Conservation (phyloP, 805 yeast species). For the Teunomyces funiuensis region DNA sequence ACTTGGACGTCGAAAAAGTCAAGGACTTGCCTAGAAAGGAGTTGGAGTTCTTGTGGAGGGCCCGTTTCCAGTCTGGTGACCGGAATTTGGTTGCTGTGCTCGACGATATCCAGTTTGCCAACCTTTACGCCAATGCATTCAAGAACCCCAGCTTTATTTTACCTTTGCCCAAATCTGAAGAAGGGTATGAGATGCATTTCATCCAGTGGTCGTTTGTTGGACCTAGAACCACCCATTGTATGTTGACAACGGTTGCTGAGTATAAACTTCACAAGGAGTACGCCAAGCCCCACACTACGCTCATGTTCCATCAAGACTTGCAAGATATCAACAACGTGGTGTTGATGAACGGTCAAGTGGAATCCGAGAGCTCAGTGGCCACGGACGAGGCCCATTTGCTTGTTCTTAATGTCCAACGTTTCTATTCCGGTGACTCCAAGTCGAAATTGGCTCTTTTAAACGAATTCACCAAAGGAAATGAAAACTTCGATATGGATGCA, state of each 20-base stretch:
- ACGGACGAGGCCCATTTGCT: conserved; percentile 77
- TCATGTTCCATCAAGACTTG: conserved; percentile 83
- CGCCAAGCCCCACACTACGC: conserved; percentile 93
- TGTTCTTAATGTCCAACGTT: conserved; percentile 73
- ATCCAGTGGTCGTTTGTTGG: conserved; percentile 94
- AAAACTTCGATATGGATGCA: conserved; percentile 62
- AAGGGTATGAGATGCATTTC: conserved; percentile 78
- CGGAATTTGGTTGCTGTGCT: conserved; percentile 66
- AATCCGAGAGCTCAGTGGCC: conserved; percentile 64
- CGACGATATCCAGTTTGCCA: conserved; percentile 56
- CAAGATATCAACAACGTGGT: conserved; percentile 58
- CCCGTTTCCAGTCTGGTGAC: conserved; percentile 67
- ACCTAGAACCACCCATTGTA: conserved; percentile 78
- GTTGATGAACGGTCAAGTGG: conserved; percentile 84
- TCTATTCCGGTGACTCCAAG: conserved; percentile 66
- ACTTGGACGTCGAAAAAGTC: conserved; percentile 67
- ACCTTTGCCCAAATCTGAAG: conserved; percentile 71
- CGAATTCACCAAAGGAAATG: conserved; percentile 69
- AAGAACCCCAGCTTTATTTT: conserved; percentile 81
- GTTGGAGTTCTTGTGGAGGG: conserved; percentile 83
- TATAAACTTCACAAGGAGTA: conserved; percentile 86
- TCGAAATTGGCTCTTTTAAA: conserved; percentile 58
- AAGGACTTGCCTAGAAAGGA: conserved; percentile 56
- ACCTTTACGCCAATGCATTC: conserved; percentile 63
- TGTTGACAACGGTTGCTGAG: conserved; percentile 89